Base-by-base conservation (phyloP, 192 early-diverging fungal genomes). In the Rhizophlyctis rosea region DNA sequence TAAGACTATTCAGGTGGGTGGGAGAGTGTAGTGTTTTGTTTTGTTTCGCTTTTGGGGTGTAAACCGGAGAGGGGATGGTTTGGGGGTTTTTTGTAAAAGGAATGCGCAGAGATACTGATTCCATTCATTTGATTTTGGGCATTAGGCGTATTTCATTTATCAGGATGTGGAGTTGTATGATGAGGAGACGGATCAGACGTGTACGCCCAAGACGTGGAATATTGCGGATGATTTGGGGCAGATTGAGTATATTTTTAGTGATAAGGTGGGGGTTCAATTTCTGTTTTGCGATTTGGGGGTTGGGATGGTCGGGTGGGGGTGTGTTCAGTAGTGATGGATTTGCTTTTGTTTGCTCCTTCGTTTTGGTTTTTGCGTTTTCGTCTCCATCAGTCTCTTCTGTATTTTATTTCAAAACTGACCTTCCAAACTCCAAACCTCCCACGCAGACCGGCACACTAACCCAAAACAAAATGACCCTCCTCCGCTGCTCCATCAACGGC, bases 241-340 rank as follows among this genome's bases (percentile, higher is more conserved):
- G 68, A 90, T 98, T 30, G 91, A 95, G 72, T 98, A 95, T 78
- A 82, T 96, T 9, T 96, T 98, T 63, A 90, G 88, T 27, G 96
- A 98, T 76, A 98, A 98, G 65, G 59, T 55, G 27, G n/a, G 54
- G 4, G 29, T 23, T 44, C 9, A 11, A 52, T 52, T 52, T 52
- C 18, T 44, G 9, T 44, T 18, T 18, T 44, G 39, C 7, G 18
- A 13, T 44, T 7, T 18, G 39, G 39, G 9, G 18, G 7, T 44
- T 18, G 7, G 7, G 7, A 18, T 44, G 7, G 39, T 44, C 39
- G 39, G 9, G 39, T 7, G 39, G 9, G 9, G 39, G 39, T n/a
- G n/a, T n/a, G n/a, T n/a, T n/a, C n/a, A n/a, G n/a, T n/a, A n/a
- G n/a, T n/a, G n/a, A n/a, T n/a, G n/a, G n/a, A n/a, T n/a, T n/a